Evolutionary conservation across 192 early-diverging fungal species (phyloP), one percentile per base, ranked within the genome.

Genomic region (Obelidium mucronatum): DNA sequence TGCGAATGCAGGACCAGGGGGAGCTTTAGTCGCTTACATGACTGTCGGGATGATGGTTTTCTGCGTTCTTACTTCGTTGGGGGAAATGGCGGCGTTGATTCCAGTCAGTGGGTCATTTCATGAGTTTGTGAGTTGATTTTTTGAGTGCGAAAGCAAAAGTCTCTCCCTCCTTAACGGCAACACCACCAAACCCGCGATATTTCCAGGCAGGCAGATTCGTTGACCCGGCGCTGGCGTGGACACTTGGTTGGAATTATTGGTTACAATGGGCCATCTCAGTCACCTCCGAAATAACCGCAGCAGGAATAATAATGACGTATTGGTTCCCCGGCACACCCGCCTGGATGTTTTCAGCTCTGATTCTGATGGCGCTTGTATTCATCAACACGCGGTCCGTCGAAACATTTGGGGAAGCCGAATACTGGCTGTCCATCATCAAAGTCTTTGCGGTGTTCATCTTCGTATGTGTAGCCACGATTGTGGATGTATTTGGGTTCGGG

Each of bases 371-470:
- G 0, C 92, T 97, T 75, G 80, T 93, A 40, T 37, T 77, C 31
- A 79, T 97, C 26, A 95, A 97, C 76, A 77, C 76, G 8, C 33
- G 76, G 17, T 28, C 36, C 34, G 76, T 77, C 2, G 31, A 33
- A 3, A 34, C 34, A 35, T 97, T 93, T 86, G 96, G 94, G 73
- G 96, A 97, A 78, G 82, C 89, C 2, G 96, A 97, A 80, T 98
- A 93, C 76, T 88, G 86, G 85, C 79, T 91, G 44, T 82, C 86
- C 31, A 77, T 81, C 17, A 80, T 91, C 28, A 91, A 91, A 73
- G 83, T 87, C 2, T 60, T 73, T 17, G 77, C 83, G 40, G 75
- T 84, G 28, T 58, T 84, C 30, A 42, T 77, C 19, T 87, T 87
- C 61, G 73, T 87, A 17, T 30, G 70, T 0, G 73, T 81, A 19